Conservation (phyloP, 306 rosid genomes). For the Gastrolobium villosum region DNA sequence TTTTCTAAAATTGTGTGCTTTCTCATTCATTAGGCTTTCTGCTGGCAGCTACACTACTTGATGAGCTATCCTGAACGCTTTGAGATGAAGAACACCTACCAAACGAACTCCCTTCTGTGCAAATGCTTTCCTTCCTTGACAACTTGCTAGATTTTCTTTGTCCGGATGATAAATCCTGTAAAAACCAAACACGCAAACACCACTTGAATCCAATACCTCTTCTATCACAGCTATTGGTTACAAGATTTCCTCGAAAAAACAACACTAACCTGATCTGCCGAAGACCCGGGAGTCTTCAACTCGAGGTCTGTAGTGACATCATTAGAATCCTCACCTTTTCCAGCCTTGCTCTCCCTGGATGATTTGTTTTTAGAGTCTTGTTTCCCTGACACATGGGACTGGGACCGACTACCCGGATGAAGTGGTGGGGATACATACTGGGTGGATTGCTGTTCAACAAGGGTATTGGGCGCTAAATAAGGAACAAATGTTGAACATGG, state of each 20-base stretch:
- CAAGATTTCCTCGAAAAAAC: neutral
- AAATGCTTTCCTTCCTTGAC: constrained; percentile 55
- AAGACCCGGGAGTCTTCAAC: constrained; percentile 83
- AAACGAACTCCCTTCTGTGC: constrained; percentile 67
- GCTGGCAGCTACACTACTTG: constrained; percentile 64
- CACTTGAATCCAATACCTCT: constrained; percentile 29
- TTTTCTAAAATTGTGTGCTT: no score
- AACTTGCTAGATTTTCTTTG: constrained; percentile 58
- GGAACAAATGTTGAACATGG: constrained; percentile 81
- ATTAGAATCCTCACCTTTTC: constrained; percentile 60
- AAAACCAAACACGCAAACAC: constrained; percentile 19
- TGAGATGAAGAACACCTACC: constrained; percentile 76
- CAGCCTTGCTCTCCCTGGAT: constrained; percentile 65
- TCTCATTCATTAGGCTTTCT: constrained; percentile 5
- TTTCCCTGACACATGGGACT: constrained; percentile 59
- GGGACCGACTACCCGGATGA: constrained; percentile 65
- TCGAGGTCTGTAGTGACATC: constrained; percentile 76
- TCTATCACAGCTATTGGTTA: constrained; percentile 29
- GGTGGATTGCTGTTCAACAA: constrained; percentile 74
- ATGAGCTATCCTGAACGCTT: constrained; percentile 80
- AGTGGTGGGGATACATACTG: constrained; percentile 59
- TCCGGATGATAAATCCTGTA: constrained; percentile 70
- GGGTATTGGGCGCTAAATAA: constrained; percentile 66
- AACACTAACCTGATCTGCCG: constrained; percentile 75
- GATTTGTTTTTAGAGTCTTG: constrained; percentile 67